Conservation (phyloP, 345 rosid genomes). For the Linum tenue region DNA sequence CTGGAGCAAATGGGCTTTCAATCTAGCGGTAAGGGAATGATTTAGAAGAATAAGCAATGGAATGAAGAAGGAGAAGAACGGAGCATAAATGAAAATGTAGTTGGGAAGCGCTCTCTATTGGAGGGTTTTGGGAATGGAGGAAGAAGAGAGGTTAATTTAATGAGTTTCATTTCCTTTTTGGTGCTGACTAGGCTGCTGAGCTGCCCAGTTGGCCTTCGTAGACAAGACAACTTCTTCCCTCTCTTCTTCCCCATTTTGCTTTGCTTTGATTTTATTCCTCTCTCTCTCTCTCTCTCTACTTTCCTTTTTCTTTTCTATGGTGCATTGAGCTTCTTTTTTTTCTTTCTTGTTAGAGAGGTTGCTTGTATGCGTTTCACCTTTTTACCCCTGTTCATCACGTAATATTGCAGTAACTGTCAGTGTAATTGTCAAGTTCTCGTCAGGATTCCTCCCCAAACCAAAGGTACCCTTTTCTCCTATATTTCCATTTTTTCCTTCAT, state of each 20-base stretch:
- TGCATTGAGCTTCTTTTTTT: no score
- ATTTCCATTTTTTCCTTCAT: no score
- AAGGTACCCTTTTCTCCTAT: no score
- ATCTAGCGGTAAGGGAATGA: no score
- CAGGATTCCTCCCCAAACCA: background rate
- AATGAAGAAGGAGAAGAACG: background rate
- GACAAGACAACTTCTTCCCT: background rate
- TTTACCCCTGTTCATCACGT: constrained; percentile 12
- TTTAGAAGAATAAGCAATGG: no score
- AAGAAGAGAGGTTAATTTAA: background rate
- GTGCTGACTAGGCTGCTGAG: background rate
- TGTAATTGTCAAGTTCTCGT: background rate
- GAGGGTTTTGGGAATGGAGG: background rate
- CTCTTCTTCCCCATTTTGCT: background rate
- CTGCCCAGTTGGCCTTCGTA: no score
- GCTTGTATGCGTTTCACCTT: background rate
- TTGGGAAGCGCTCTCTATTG: background rate
- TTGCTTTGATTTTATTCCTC: background rate
- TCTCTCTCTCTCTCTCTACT: no score
- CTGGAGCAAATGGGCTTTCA: background rate
- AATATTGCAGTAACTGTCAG: background rate
- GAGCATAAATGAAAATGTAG: background rate
- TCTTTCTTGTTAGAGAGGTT: no score
- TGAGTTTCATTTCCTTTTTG: background rate
- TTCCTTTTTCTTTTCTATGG: background rate